Conservation (phyloP, 768 basidiomycete species). For the Kwoniella mangroviensis region DNA sequence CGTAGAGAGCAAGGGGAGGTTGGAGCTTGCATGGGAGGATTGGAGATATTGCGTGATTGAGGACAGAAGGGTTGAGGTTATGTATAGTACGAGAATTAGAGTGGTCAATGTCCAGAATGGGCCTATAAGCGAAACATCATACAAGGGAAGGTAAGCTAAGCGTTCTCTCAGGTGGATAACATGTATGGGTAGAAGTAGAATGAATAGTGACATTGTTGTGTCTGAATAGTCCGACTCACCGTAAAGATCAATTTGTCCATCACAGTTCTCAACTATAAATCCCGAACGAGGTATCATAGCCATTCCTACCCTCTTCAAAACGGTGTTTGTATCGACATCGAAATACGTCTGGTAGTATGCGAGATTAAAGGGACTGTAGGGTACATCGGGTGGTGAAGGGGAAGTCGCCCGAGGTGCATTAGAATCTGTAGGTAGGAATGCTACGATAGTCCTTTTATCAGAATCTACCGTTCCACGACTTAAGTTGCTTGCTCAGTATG, state of each 20-base stretch:
- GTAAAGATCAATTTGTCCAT: slow-evolving; percentile 56
- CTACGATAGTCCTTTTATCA: background rate
- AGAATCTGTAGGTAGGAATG: slow-evolving; percentile 30
- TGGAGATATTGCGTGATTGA: slow-evolving; percentile 88
- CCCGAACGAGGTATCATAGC: slow-evolving; percentile 52
- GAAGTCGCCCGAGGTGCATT: slow-evolving; percentile 25
- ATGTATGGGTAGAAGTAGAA: too few species aligned
- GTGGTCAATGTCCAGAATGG: slow-evolving; percentile 99
- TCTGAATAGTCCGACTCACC: slow-evolving; percentile 51
- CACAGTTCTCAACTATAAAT: slow-evolving; percentile 55
- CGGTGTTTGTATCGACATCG: slow-evolving; percentile 50
- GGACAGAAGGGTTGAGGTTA: slow-evolving; percentile 88
- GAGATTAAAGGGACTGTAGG: slow-evolving; percentile 53
- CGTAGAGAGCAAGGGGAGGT: slow-evolving; percentile 82
- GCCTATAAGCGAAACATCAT: slow-evolving; percentile 67
- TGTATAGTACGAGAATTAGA: slow-evolving; percentile 87
- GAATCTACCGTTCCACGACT: too few species aligned
- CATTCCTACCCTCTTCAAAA: slow-evolving; percentile 45
- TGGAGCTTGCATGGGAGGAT: slow-evolving; percentile 48
- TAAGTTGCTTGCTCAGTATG: too few species aligned
- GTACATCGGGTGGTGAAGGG: slow-evolving; percentile 36
- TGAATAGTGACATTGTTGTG: too few species aligned
- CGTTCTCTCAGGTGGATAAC: too few species aligned
- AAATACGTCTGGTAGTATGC: slow-evolving; percentile 57
- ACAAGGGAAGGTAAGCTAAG: background rate